Evolutionary conservation across 2,329 filamentous ascomycete genomes (phyloP).

Genomic region (Macrophomina tecta): DNA sequence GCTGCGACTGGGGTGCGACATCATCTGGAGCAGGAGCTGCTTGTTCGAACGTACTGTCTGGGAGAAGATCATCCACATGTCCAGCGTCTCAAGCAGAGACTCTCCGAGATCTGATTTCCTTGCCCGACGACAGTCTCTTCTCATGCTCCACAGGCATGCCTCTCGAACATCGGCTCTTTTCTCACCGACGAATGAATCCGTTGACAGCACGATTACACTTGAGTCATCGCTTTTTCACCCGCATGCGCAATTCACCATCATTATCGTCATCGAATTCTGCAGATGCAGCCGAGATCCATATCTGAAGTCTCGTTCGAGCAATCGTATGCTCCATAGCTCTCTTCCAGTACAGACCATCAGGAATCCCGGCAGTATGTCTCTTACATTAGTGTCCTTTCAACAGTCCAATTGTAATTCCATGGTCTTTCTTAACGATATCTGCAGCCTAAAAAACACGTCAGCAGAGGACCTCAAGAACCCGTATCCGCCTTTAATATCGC

Average conservation of each 20-base stretch:
- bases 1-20: background rate
- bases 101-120: background rate
- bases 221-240: no score
- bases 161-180: no score
- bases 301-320: no score
- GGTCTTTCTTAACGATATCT: background rate
- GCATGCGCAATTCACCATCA: no score
- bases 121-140: no score
- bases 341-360: background rate
- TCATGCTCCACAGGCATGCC: no score
- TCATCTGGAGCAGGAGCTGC: background rate
- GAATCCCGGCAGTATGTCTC: background rate
- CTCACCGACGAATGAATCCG: background rate
- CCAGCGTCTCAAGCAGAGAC: background rate
- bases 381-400: background rate
- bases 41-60: background rate
- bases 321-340: no score
- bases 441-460: background rate
- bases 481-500: background rate
- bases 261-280: conserved; percentile 31
- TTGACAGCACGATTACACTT: no score
- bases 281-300: no score
- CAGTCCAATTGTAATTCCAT: background rate
- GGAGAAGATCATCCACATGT: conserved; percentile 6
- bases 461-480: background rate